Percentiles rank a stretch among this genome's conserved stretches.
Evolutionary conservation across 2,329 filamentous ascomycete species (phyloP).

Genomic region (Monilinia polystroma): DNA sequence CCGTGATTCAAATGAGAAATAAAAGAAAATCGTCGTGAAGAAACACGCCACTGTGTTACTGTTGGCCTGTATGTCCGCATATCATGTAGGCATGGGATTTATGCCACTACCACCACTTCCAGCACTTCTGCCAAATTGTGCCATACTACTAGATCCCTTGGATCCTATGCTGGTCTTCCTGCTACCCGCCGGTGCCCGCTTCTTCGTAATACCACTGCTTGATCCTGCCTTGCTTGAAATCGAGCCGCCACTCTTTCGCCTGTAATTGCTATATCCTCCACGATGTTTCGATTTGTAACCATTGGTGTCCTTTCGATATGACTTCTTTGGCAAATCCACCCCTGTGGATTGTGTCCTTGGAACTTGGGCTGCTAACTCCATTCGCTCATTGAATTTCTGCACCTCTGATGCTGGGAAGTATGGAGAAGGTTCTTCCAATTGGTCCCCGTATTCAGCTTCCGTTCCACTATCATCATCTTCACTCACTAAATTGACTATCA

Average conservation of each 20-base stretch:
- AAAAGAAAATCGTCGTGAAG: neutral
- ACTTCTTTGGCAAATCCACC: slow-evolving; percentile 1
- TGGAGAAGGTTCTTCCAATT: slow-evolving; percentile 3
- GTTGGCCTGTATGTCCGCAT: too few relatives aligned
- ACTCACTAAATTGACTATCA: slow-evolving; percentile 53
- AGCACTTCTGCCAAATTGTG: slow-evolving; percentile 18
- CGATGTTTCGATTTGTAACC: slow-evolving; percentile 4
- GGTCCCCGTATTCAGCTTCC: slow-evolving; percentile 33
- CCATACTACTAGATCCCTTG: slow-evolving; percentile 17
- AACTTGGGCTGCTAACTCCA: slow-evolving; percentile 3
- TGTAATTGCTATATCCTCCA: neutral
- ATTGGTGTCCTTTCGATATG: neutral
- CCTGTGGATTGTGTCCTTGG: slow-evolving; percentile 1
- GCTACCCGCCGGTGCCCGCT: slow-evolving; percentile 24
- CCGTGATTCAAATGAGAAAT: neutral
- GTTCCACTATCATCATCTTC: slow-evolving; percentile 30
- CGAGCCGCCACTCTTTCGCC: slow-evolving; percentile 16
- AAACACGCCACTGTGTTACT: too few relatives aligned
- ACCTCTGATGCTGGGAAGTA: slow-evolving; percentile 21
- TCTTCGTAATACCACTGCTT: slow-evolving; percentile 31
- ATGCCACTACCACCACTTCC: slow-evolving; percentile 31
- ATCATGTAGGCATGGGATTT: slow-evolving; percentile 30
- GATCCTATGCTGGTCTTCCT: slow-evolving; percentile 24
- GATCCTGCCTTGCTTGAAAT: slow-evolving; percentile 15
- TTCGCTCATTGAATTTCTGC: slow-evolving; percentile 18